Evolutionary conservation across 495 filamentous ascomycete genomes (phyloP).

Genomic region (Hyaloscypha bicolor): DNA sequence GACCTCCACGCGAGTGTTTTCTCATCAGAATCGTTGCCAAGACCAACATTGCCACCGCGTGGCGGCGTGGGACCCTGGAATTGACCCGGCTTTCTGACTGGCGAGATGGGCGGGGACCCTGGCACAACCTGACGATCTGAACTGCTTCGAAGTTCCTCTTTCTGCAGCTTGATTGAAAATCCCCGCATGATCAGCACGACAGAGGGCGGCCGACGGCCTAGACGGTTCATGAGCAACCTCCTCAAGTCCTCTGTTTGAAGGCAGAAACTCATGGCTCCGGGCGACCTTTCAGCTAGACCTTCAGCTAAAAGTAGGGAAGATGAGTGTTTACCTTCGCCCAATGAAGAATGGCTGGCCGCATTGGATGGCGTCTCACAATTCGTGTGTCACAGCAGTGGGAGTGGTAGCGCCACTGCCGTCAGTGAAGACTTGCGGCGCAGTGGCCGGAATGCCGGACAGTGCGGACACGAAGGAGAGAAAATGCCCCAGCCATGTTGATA

Average conservation of each 20-base stretch:
- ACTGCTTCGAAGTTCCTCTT: background rate
- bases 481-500: background rate
- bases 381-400: background rate
- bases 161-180: conserved; percentile 11
- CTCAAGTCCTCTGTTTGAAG: background rate
- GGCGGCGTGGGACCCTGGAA: background rate
- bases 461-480: background rate
- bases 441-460: background rate
- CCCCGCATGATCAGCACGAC: conserved; percentile 1
- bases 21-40: background rate
- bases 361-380: conserved; percentile 1
- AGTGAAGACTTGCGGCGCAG: background rate
- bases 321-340: background rate
- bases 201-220: background rate
- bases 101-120: background rate
- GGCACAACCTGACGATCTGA: background rate
- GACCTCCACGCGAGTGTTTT: background rate
- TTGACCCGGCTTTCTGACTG: background rate
- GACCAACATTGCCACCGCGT: background rate
- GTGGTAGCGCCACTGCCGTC: conserved; percentile 6
- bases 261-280: background rate
- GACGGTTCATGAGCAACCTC: background rate
- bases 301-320: background rate
- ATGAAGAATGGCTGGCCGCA: background rate
- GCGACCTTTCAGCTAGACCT: background rate